Conservation (phyloP, 306 rosid species). For the Trichosanthes truncata region DNA sequence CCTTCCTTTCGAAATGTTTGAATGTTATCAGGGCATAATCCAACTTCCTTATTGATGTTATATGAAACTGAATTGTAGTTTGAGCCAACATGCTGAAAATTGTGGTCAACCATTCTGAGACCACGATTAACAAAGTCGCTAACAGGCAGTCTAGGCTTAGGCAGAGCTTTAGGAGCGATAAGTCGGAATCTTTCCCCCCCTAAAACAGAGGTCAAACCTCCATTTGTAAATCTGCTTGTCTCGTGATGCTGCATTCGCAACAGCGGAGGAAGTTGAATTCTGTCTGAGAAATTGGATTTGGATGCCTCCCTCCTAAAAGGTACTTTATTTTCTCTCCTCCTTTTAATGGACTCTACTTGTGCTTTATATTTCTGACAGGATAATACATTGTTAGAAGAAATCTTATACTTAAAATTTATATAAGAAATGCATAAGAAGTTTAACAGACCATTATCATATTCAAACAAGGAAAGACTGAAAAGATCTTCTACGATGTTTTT, state of each 20-base stretch:
- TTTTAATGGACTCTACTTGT: constrained; percentile 1
- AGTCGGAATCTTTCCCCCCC: constrained; percentile 2
- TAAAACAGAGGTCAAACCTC: background rate
- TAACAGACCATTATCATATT: background rate
- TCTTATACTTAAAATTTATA: background rate
- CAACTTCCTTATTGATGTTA: constrained; percentile 3
- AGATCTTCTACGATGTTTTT: background rate
- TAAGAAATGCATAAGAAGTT: background rate
- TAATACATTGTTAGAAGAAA: background rate
- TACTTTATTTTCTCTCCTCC: background rate
- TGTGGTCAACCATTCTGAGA: background rate
- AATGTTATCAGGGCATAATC: background rate
- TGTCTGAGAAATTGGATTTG: background rate
- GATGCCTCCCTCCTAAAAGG: background rate
- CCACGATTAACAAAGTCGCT: constrained; percentile 1
- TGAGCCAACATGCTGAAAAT: background rate
- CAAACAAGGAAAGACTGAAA: background rate
- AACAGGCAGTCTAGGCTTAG: background rate
- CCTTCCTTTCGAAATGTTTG: constrained; percentile 10
- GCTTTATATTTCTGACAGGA: constrained; percentile 22
- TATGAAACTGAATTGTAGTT: background rate
- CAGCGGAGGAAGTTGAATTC: constrained; percentile 1
- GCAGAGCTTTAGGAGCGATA: background rate
- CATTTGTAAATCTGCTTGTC: background rate
- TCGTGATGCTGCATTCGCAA: constrained; percentile 7